Base-by-base conservation (phyloP, 331 rosid genomes). In the Rosa hybrid region DNA sequence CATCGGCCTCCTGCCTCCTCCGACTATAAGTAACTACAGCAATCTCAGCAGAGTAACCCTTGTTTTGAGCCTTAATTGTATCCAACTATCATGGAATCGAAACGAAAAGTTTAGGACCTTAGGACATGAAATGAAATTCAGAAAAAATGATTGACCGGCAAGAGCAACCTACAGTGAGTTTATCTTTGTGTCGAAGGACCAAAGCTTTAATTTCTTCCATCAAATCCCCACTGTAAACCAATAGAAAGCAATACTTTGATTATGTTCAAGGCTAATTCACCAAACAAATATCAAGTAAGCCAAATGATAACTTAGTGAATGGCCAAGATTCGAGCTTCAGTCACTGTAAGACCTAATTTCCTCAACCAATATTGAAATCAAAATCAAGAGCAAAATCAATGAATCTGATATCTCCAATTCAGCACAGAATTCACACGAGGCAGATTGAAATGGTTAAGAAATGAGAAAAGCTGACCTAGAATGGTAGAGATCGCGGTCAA, bases 401-500 rank as follows among this genome's bases (percentile, higher is more conserved):
- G 62, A 57, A 54, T 68, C 20, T n/a, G 7, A 39, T 38, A 53
- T 20, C 27, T 0, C 12, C 75, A 41, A 77, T 59, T 51, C 41
- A 23, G 67, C 57, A 16, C 8, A 68, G 8, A 77, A 78, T 41
- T 39, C 12, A 53, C 42, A 7, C 17, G 30, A 59, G 34, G 3
- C n/a, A 57, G 70, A 76, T 46, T 63, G 16, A 34, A 64, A 30
- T 12, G 70, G 39, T 25, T 8, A 64, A 64, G 4, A 8, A 30
- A 30, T 23, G 7, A 60, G 1, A 62, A n/a, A 64, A 57, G 23
- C 48, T 54, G 45, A 88, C 99, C 98, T 90, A 83, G 97, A 96
- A 86, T 88, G 98, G 79, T 93, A 96, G 82, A 96, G 97, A 90
- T 96, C 94, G 85, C 85, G 90, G 76, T 96, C 84, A 84, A 96